These are phyloP conservation scores for Carex cristatella DNA, from an alignment of 176 grass and related monocot species.

Conservation along the genomic window DNA sequence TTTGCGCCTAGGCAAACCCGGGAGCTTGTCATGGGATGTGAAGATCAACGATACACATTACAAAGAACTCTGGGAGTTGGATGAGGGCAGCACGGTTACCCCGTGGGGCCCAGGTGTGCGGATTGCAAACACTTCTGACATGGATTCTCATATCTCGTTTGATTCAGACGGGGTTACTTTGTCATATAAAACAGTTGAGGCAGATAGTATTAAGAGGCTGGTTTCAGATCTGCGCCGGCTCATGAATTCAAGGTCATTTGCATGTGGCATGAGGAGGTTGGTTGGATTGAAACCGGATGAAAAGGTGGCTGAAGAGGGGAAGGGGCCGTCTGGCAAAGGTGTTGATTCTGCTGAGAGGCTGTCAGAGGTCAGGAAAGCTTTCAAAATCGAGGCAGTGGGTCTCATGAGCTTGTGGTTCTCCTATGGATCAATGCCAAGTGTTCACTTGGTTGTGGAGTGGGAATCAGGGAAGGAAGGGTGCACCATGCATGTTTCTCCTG, in stretches of 20 bases:
- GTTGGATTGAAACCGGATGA: conserved; percentile 66
- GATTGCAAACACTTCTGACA: conserved; percentile 84
- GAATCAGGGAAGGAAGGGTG: conserved; percentile 75
- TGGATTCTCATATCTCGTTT: conserved; percentile 92
- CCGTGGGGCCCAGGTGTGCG: conserved; percentile 72
- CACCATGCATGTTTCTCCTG: conserved; percentile 96
- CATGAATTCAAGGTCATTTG: conserved; percentile 79
- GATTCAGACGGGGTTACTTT: conserved; percentile 78
- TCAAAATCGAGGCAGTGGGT: conserved; percentile 95
- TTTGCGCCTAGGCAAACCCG: conserved; percentile 79
- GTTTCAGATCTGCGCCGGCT: conserved; percentile 74
- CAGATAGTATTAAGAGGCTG: conserved; percentile 71
- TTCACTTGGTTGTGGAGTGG: conserved; percentile 99
- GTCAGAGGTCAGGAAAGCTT: conserved; percentile 87
- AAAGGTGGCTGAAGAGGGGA: conserved; percentile 59
- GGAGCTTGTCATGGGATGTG: conserved; percentile 98
- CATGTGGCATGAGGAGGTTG: conserved; percentile 71
- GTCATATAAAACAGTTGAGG: conserved; percentile 71
- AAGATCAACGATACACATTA: conserved; percentile 90
- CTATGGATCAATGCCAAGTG: conserved; percentile 87
- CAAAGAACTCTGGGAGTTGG: conserved; percentile 83
- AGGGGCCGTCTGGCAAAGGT: conserved; percentile 39
- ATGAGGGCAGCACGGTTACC: conserved; percentile 58
- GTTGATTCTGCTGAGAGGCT: conserved; percentile 58
- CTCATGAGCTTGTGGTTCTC: conserved; percentile 98